These are phyloP conservation scores for Pythium oligandrum DNA, from an alignment of 352 stramenopile species.

Conservation along the genomic window DNA sequence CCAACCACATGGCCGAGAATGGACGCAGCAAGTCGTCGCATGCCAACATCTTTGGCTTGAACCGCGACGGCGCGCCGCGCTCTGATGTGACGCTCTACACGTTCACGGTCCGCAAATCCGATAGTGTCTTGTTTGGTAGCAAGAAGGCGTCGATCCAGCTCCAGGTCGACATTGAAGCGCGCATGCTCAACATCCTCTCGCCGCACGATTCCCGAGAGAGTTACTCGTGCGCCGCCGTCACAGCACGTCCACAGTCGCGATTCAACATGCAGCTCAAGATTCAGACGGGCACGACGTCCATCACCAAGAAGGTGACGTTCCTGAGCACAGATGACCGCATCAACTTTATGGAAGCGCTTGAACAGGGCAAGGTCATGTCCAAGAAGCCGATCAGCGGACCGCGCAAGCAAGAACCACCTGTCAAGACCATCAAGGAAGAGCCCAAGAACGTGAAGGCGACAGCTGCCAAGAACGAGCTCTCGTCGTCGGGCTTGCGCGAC, in stretches of 20 bases:
- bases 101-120: conserved; percentile 84
- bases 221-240: conserved; percentile 76
- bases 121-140: conserved; percentile 73
- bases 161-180: conserved; percentile 75
- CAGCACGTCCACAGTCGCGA: conserved; percentile 66
- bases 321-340: conserved; percentile 75
- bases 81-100: conserved; percentile 80
- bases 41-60: conserved; percentile 77
- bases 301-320: conserved; percentile 86
- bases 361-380: conserved; percentile 82
- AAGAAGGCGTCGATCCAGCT: conserved; percentile 82
- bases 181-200: conserved; percentile 82
- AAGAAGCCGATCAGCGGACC: conserved; percentile 33
- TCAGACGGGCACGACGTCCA: conserved; percentile 59
- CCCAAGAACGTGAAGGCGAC: conserved; percentile 25
- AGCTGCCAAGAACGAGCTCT: conserved; percentile 26
- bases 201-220: conserved; percentile 71
- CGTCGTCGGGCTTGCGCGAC: conserved; percentile 41
- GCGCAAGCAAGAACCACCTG: background rate
- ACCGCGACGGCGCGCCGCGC: conserved; percentile 26
- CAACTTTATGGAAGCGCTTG: conserved; percentile 77
- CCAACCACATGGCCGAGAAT: conserved; percentile 56
- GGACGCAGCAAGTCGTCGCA: conserved; percentile 61
- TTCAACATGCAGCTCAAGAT: conserved; percentile 86
- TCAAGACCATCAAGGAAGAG: conserved; percentile 6